Conservation (phyloP, 371 early-diverging fungal genomes). For the Haplosporangium sp. region DNA sequence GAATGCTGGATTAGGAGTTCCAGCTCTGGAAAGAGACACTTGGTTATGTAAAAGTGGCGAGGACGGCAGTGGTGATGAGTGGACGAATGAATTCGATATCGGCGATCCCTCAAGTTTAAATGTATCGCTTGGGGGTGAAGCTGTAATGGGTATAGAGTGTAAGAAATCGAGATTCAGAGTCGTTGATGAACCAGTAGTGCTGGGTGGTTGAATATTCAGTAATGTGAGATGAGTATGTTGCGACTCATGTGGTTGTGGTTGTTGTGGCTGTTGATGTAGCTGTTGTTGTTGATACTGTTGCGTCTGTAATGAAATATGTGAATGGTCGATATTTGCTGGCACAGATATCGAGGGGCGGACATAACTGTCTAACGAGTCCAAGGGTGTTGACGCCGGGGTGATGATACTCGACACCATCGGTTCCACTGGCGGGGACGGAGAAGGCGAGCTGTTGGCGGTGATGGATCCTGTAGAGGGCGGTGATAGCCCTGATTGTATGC, state of each 20-base stretch:
- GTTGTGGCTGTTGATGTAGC: conserved; percentile 1
- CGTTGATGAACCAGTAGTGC: not conserved
- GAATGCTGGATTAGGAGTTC: too few relatives aligned
- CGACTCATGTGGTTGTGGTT: conserved; percentile 4
- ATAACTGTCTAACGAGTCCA: not conserved
- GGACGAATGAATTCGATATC: not conserved
- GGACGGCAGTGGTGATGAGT: conserved; percentile 8
- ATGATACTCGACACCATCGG: not conserved
- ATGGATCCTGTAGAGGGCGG: not conserved
- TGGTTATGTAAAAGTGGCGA: conserved; percentile 7
- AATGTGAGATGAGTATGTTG: not conserved
- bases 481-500: not conserved
- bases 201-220: not conserved
- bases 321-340: conserved; percentile 15
- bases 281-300: conserved; percentile 3
- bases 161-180: conserved; percentile 20
- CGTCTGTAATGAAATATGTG: conserved; percentile 18
- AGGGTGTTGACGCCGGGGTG: not conserved
- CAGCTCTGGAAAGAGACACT: not conserved
- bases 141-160: conserved; percentile 22
- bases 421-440: too few relatives aligned
- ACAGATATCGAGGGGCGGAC: conserved; percentile 31
- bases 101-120: not conserved
- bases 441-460: too few relatives aligned
- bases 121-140: not conserved